Percentiles rank a stretch among this genome's conserved stretches.
Evolutionary conservation across 163 green algal species (phyloP).

Genomic region (Chlamydomonas reinhardtii): DNA sequence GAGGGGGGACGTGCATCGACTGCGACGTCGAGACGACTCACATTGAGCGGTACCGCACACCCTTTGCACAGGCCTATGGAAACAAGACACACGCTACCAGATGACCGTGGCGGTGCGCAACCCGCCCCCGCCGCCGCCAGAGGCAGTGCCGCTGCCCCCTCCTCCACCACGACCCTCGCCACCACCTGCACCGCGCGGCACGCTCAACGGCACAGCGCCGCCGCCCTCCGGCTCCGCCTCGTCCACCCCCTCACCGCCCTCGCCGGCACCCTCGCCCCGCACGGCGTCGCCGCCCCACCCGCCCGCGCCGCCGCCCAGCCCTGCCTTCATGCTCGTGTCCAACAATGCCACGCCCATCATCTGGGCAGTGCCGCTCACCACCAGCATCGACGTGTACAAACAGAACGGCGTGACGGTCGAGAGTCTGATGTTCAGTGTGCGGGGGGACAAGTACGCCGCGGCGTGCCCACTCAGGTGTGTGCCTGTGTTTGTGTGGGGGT

Average conservation of each 20-base stretch:
- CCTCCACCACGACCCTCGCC: slow-evolving; percentile 1
- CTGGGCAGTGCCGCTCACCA: slow-evolving; percentile 41
- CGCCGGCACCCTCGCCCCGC: background rate
- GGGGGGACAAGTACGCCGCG: slow-evolving; percentile 48
- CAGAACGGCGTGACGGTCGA: background rate
- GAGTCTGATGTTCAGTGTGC: slow-evolving; percentile 34
- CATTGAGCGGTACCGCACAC: too few relatives aligned
- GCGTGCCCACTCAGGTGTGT: slow-evolving; percentile 40
- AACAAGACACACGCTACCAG: slow-evolving; percentile 42
- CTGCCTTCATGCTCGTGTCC: background rate
- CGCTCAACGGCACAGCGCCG: background rate
- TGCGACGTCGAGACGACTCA: too few relatives aligned
- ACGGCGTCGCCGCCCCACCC: background rate
- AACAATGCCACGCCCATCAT: slow-evolving; percentile 52
- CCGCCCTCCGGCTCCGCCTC: background rate
- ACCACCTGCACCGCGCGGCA: background rate
- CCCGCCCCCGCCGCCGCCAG: background rate
- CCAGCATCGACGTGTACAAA: background rate
- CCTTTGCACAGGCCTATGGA: slow-evolving; percentile 35
- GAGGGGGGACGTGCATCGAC: too few relatives aligned
- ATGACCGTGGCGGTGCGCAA: slow-evolving; percentile 14
- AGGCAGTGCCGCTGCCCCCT: slow-evolving; percentile 7
- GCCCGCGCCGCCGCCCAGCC: background rate
- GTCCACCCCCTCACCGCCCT: background rate
- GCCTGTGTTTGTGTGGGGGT: background rate